These are phyloP conservation scores for Yamadazyma triangularis DNA, from an alignment of 1,139 yeast genomes.

Conservation along the genomic window DNA sequence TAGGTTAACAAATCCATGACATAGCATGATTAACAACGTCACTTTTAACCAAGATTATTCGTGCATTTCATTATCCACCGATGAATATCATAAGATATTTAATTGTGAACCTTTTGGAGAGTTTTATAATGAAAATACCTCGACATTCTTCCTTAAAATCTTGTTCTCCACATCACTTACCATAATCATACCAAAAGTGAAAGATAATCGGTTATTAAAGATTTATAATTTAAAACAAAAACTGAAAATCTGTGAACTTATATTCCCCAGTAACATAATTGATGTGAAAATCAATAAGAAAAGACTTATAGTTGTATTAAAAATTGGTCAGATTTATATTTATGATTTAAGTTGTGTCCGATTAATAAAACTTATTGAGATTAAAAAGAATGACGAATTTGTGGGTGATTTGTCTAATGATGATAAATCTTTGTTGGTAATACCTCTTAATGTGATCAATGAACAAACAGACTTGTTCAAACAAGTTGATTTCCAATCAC, in stretches of 20 bases:
- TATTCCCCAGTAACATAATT: conserved; percentile 59
- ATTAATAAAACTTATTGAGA: conserved; percentile 57
- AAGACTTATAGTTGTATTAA: conserved; percentile 56
- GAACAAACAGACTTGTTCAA: conserved; percentile 30
- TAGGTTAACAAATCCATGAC: too few species aligned
- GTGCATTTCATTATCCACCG: conserved; percentile 36
- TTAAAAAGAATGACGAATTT: conserved; percentile 18
- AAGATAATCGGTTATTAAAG: conserved; percentile 47
- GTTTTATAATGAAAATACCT: conserved; percentile 22
- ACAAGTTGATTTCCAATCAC: conserved; percentile 3
- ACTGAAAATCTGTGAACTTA: conserved; percentile 64
- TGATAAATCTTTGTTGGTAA: conserved; percentile 45
- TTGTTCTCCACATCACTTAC: conserved; percentile 66
- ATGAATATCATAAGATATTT: conserved; percentile 32
- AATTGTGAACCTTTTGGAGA: conserved; percentile 49
- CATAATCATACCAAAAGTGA: conserved; percentile 51
- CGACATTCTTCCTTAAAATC: conserved; percentile 49
- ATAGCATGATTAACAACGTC: conserved; percentile 35
- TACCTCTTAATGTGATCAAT: conserved; percentile 25
- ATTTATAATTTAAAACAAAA: conserved; percentile 67
- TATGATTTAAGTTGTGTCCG: conserved; percentile 74
- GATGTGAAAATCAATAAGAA: conserved; percentile 64
- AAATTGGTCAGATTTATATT: conserved; percentile 59
- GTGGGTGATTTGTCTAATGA: conserved; percentile 47
- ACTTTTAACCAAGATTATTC: conserved; percentile 44